phyloP scores from a whole-genome alignment of 1,139 yeast genomes.

The Nakaseomyces nivariensis region DNA sequence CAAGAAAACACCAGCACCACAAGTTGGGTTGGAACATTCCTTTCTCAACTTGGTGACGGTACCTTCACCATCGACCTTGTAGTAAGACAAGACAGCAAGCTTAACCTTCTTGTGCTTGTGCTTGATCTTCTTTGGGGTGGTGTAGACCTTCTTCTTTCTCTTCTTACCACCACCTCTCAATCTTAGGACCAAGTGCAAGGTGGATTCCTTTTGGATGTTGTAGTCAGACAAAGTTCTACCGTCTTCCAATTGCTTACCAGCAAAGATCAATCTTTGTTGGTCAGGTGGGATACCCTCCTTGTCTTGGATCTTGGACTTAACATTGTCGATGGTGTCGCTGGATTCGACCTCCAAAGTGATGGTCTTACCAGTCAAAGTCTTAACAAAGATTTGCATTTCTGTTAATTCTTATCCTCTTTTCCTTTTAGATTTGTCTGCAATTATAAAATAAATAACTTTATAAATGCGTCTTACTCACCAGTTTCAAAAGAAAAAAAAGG shows the following conservation, averaged over 20 bases:
- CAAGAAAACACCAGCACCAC: conserved; percentile 99
- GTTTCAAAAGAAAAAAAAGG: background rate
- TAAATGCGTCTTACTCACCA: conserved; percentile 32
- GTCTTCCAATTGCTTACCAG: conserved; percentile 87
- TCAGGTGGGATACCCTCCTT: conserved; percentile 99
- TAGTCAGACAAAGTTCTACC: conserved; percentile 65
- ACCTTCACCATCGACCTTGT: conserved; percentile 98
- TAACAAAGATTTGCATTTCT: conserved; percentile 43
- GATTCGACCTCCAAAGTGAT: conserved; percentile 64
- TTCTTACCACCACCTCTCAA: conserved; percentile 99
- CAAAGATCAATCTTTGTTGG: conserved; percentile 97
- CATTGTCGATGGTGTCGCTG: conserved; percentile 67
- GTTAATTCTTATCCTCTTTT: conserved; percentile 39
- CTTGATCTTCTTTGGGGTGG: conserved; percentile 99
- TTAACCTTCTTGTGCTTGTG: conserved; percentile 99
- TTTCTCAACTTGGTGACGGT: conserved; percentile 98
- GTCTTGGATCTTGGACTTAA: conserved; percentile 97
- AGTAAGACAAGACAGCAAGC: conserved; percentile 98
- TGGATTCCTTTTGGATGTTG: conserved; percentile 99
- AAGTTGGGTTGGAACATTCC: conserved; percentile 87
- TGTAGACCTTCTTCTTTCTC: conserved; percentile 99
- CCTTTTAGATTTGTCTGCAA: conserved; percentile 52
- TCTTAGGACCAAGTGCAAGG: conserved; percentile 94
- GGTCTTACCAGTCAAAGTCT: conserved; percentile 64
- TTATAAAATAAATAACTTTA: conserved; percentile 7